These are phyloP conservation scores for Cryptosporidium sp. DNA, from an alignment of 169 alveolate genomes.

Conservation along the genomic window DNA sequence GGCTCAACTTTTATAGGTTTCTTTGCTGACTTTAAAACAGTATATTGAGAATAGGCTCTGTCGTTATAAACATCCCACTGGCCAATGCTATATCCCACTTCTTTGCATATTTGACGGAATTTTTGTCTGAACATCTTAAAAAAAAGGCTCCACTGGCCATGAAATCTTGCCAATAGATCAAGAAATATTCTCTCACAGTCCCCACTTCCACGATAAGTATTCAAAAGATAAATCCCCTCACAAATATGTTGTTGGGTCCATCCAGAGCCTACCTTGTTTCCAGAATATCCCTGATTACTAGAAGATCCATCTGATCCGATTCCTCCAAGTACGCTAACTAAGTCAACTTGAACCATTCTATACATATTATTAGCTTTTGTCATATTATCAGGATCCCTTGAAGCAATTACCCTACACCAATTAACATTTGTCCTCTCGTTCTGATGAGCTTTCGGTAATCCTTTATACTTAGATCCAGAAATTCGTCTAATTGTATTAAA, in stretches of 20 bases:
- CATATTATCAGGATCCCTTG: slow-evolving; percentile 36
- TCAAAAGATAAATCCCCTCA: slow-evolving; percentile 50
- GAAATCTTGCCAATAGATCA: slow-evolving; percentile 57
- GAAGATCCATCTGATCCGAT: slow-evolving; percentile 57
- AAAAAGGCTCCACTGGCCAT: slow-evolving; percentile 70
- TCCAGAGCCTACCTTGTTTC: slow-evolving; percentile 19
- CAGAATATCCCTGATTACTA: slow-evolving; percentile 53
- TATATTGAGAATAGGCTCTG: slow-evolving; percentile 57
- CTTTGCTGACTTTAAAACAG: slow-evolving; percentile 51
- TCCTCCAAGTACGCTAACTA: slow-evolving; percentile 59
- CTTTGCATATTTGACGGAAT: slow-evolving; percentile 47
- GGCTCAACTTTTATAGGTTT: slow-evolving; percentile 1
- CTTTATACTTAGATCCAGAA: slow-evolving; percentile 39
- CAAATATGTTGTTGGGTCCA: slow-evolving; percentile 71
- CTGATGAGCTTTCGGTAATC: slow-evolving; percentile 65
- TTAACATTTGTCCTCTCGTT: slow-evolving; percentile 32
- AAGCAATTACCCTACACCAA: slow-evolving; percentile 41
- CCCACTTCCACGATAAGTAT: slow-evolving; percentile 49
- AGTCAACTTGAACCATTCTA: slow-evolving; percentile 43
- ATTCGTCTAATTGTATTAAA: slow-evolving; percentile 31
- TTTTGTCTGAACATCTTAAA: slow-evolving; percentile 68
- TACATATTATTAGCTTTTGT: slow-evolving; percentile 15
- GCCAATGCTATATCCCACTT: slow-evolving; percentile 57
- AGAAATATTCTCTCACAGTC: slow-evolving; percentile 53
- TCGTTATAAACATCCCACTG: slow-evolving; percentile 62